Conservation (phyloP, 345 rosid genomes). For the Diplotaxis tenuifolia region DNA sequence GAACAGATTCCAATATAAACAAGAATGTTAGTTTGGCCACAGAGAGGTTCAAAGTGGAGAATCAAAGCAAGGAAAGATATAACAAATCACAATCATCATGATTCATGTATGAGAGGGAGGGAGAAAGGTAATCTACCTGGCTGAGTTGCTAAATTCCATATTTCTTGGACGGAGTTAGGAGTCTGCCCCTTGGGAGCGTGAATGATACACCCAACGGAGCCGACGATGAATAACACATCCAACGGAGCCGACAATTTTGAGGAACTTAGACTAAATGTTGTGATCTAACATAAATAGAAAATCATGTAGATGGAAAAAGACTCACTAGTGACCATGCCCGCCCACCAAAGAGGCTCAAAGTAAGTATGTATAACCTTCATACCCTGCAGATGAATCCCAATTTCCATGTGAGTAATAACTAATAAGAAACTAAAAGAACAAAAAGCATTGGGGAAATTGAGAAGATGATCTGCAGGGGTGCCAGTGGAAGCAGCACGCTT, state of each 20-base stretch:
- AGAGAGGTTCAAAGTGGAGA: conserved; percentile 66
- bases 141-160: conserved; percentile 83
- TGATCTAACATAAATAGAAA: too few relatives aligned
- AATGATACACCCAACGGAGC: conserved; percentile 76
- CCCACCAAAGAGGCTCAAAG: conserved; percentile 98
- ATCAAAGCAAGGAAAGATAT: conserved; percentile 50
- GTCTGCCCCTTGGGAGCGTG: conserved; percentile 91
- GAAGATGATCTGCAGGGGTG: too few relatives aligned
- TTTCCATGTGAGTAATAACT: too few relatives aligned
- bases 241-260: conserved; percentile 33
- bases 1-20: too few relatives aligned
- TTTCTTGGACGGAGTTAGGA: too few relatives aligned
- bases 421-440: too few relatives aligned
- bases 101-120: too few relatives aligned
- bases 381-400: conserved; percentile 45
- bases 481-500: too few relatives aligned
- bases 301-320: conserved; percentile 27
- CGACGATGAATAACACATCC: conserved; percentile 86
- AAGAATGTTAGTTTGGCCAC: too few relatives aligned
- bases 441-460: too few relatives aligned
- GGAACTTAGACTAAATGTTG: neutral
- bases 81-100: neutral
- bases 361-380: conserved; percentile 86
- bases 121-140: conserved; percentile 48
- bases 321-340: conserved; percentile 91